A percentile compares a stretch with the other conserved stretches of the same genome.
These are phyloP conservation scores for Erodium maritimum DNA, from an alignment of 345 rosid species.

Conservation along the genomic window DNA sequence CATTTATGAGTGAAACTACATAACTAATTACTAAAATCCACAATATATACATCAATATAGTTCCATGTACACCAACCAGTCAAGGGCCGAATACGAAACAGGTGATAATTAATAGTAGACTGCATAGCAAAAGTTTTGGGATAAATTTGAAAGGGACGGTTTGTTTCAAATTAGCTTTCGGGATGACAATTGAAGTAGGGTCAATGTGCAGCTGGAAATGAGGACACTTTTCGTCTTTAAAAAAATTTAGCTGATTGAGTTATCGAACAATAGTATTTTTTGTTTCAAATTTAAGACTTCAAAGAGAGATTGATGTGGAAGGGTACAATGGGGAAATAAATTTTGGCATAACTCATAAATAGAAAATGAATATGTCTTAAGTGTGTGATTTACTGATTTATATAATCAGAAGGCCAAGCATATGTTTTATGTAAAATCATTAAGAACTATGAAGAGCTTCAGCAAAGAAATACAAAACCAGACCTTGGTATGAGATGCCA, in stretches of 20 bases:
- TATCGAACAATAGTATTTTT: no score
- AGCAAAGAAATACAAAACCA: neutral
- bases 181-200: no score
- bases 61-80: neutral
- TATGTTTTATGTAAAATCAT: neutral
- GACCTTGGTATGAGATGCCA: conserved; percentile 1
- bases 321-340: neutral
- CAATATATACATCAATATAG: no score
- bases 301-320: neutral
- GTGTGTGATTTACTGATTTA: no score
- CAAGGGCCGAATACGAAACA: neutral
- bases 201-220: no score
- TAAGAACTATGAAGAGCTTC: neutral
- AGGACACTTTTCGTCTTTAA: neutral
- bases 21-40: neutral
- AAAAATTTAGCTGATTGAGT: no score
- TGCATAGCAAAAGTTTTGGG: no score
- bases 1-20: neutral
- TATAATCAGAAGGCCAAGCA: neutral
- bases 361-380: no score
- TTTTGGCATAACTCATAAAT: no score
- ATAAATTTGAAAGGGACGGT: no score
- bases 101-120: neutral
- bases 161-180: no score
- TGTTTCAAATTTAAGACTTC: neutral